These are phyloP conservation scores for Candida sojae DNA, from an alignment of 1,139 yeast genomes.

Conservation along the genomic window DNA sequence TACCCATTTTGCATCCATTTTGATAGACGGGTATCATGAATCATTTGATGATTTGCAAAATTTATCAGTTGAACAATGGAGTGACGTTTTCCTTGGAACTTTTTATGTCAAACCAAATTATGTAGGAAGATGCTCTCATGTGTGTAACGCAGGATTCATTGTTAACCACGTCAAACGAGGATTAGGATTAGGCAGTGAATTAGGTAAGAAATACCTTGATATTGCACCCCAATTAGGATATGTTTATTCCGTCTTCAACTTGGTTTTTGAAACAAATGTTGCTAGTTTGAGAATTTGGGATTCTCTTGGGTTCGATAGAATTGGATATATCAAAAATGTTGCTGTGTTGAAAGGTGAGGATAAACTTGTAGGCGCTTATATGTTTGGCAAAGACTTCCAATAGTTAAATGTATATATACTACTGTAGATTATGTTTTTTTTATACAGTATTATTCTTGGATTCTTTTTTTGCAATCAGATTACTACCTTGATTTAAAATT, in stretches of 20 bases:
- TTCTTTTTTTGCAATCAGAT: neutral
- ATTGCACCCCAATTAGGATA: conserved; percentile 77
- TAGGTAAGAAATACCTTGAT: conserved; percentile 61
- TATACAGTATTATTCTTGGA: neutral
- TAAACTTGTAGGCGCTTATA: conserved; percentile 64
- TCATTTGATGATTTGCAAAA: conserved; percentile 15
- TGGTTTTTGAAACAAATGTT: conserved; percentile 71
- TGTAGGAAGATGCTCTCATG: conserved; percentile 73
- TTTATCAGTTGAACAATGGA: conserved; percentile 33
- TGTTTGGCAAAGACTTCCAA: conserved; percentile 60
- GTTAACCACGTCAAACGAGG: conserved; percentile 62
- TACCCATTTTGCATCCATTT: conserved; percentile 44
- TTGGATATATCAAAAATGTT: conserved; percentile 67
- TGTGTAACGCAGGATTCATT: conserved; percentile 77
- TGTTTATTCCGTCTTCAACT: conserved; percentile 76
- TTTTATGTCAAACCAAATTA: conserved; percentile 81
- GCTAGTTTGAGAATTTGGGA: conserved; percentile 80
- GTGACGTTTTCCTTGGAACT: conserved; percentile 55
- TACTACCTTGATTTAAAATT: too few relatives aligned
- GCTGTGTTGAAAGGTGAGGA: conserved; percentile 62
- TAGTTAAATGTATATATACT: neutral
- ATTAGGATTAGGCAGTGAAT: conserved; percentile 56
- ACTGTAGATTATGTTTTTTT: neutral
- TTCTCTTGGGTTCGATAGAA: conserved; percentile 66
- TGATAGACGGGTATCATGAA: conserved; percentile 39